These are phyloP conservation scores for Trichoderma cornu-damae DNA, from an alignment of 2,329 filamentous ascomycete genomes.

Conservation along the genomic window DNA sequence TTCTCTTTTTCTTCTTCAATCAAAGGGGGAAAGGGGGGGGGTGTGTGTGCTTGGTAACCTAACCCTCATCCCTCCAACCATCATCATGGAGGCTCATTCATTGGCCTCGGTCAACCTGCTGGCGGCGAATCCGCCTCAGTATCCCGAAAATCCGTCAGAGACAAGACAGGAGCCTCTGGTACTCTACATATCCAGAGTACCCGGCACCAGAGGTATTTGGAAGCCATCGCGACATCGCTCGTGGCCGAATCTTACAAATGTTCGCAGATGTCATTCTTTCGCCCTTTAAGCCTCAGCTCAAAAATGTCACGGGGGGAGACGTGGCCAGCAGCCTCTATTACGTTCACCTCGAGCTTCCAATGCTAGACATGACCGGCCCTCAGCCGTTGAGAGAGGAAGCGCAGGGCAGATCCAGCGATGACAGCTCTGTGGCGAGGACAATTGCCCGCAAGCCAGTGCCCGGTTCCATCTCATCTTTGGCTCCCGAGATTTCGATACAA, in stretches of 20 bases:
- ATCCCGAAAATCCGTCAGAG: conserved; percentile 71
- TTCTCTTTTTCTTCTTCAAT: too few relatives aligned
- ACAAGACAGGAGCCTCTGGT: conserved; percentile 65
- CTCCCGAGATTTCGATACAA: conserved; percentile 25
- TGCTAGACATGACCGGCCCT: conserved; percentile 44
- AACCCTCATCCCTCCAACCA: not conserved
- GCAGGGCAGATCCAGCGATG: conserved; percentile 41
- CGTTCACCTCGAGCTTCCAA: conserved; percentile 61
- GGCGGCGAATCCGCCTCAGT: conserved; percentile 80
- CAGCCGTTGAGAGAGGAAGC: conserved; percentile 29
- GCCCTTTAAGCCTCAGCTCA: conserved; percentile 79
- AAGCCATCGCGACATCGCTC: conserved; percentile 8
- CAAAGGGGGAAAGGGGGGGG: too few relatives aligned
- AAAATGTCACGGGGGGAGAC: conserved; percentile 83
- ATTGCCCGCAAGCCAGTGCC: conserved; percentile 52
- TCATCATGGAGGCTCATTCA: conserved; percentile 69
- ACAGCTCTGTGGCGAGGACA: conserved; percentile 39
- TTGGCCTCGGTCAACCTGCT: conserved; percentile 73
- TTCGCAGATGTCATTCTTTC: conserved; percentile 83
- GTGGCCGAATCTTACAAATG: conserved; percentile 19
- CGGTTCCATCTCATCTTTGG: conserved; percentile 27
- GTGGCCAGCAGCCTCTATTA: conserved; percentile 88
- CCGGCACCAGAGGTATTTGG: conserved; percentile 73
- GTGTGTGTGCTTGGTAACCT: not conserved
- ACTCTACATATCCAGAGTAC: conserved; percentile 89